phyloP scores from a whole-genome alignment of 2,329 filamentous ascomycete species.

The Curvularia eragrostidis region DNA sequence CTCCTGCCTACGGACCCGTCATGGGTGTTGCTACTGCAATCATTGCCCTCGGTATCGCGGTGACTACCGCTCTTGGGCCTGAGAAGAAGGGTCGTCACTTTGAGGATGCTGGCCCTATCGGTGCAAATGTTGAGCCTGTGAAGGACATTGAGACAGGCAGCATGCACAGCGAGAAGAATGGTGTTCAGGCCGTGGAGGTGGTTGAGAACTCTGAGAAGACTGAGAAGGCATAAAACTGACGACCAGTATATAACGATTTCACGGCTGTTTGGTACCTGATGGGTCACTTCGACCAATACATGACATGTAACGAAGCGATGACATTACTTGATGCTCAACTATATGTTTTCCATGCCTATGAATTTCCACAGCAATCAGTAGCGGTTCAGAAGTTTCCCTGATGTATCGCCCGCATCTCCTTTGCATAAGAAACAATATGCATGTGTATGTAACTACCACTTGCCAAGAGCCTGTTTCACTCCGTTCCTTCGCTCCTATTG shows the following conservation, averaged over 20 bases:
- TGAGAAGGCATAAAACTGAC: slow-evolving; percentile 13
- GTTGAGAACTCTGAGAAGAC: slow-evolving; percentile 16
- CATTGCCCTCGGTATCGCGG: slow-evolving; percentile 71
- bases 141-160: slow-evolving; percentile 46
- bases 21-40: slow-evolving; percentile 82
- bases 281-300: background rate
- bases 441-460: background rate
- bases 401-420: background rate
- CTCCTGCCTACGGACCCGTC: slow-evolving; percentile 74
- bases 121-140: slow-evolving; percentile 38
- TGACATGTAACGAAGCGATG: background rate
- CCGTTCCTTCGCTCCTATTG: background rate
- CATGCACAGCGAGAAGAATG: slow-evolving; percentile 39
- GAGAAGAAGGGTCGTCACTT: slow-evolving; percentile 77
- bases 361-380: background rate
- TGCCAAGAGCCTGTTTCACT: background rate
- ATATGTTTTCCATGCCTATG: background rate
- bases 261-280: background rate
- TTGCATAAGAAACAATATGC: background rate
- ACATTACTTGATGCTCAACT: background rate
- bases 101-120: slow-evolving; percentile 64
- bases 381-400: background rate
- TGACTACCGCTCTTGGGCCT: slow-evolving; percentile 73
- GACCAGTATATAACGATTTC: background rate
- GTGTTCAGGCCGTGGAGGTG: slow-evolving; percentile 28